A percentile compares a stretch with the other conserved stretches of the same genome.
Evolutionary conservation across 495 filamentous ascomycete species (phyloP).

Genomic region (Podospora pseudocomata): DNA sequence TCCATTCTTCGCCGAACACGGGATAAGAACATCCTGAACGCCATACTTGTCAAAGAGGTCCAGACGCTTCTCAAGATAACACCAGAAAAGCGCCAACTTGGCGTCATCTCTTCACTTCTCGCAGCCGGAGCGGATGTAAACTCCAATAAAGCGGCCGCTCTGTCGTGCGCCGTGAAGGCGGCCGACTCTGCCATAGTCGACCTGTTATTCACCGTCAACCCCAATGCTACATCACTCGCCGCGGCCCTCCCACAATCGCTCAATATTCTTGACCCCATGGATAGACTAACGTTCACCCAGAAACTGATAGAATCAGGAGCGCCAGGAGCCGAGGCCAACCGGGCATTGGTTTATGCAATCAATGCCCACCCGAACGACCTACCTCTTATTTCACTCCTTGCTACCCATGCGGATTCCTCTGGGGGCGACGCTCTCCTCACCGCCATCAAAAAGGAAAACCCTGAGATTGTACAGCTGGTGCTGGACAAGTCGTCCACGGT

Average conservation of each 20-base stretch:
- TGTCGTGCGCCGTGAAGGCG: slow-evolving; percentile 38
- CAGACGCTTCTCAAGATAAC: slow-evolving; percentile 33
- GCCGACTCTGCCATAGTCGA: slow-evolving; percentile 40
- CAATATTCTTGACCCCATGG: slow-evolving; percentile 41
- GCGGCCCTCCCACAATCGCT: slow-evolving; percentile 42
- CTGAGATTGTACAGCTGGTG: slow-evolving; percentile 38
- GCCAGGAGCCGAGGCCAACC: slow-evolving; percentile 38
- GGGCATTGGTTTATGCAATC: slow-evolving; percentile 43
- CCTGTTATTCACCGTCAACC: slow-evolving; percentile 34
- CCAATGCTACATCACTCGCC: slow-evolving; percentile 32
- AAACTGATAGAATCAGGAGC: slow-evolving; percentile 41
- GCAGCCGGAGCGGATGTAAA: slow-evolving; percentile 44
- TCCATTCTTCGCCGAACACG: slow-evolving; percentile 36
- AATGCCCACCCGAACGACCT: slow-evolving; percentile 38
- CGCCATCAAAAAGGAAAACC: slow-evolving; percentile 35
- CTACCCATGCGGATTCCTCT: slow-evolving; percentile 37
- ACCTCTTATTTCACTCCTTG: slow-evolving; percentile 37
- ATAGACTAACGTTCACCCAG: slow-evolving; percentile 41
- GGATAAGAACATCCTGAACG: slow-evolving; percentile 33
- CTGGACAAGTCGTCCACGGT: slow-evolving; percentile 30
- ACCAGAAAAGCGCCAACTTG: slow-evolving; percentile 26
- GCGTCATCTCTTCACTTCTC: slow-evolving; percentile 37
- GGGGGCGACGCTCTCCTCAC: slow-evolving; percentile 41
- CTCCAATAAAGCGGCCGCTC: slow-evolving; percentile 39
- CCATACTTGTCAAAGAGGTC: slow-evolving; percentile 41